A percentile compares a stretch with the other conserved stretches of the same genome.
Evolutionary conservation across 371 early-diverging fungal genomes (phyloP).

Genomic region (Syncephalis fuscata): DNA sequence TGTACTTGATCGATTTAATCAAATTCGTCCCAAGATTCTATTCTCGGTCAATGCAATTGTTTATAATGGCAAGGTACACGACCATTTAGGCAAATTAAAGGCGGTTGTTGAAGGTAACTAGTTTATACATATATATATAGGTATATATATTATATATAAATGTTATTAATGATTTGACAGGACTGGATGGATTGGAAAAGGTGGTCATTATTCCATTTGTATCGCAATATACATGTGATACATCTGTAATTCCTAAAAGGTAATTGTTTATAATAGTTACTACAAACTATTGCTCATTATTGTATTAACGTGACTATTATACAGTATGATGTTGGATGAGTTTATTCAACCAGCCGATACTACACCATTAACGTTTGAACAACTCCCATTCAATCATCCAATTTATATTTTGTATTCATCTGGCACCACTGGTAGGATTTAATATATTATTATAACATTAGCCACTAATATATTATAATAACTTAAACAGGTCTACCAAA

Average conservation of each 20-base stretch:
- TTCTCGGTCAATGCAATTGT: constrained; percentile 77
- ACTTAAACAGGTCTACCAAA: constrained; percentile 67
- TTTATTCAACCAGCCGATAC: constrained; percentile 3
- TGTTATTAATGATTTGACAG: constrained; percentile 6
- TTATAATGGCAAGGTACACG: constrained; percentile 76
- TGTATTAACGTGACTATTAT: background rate
- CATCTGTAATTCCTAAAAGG: constrained; percentile 19
- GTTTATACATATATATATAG: background rate
- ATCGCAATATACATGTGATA: constrained; percentile 11
- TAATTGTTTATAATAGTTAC: constrained; percentile 11
- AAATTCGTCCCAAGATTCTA: constrained; percentile 87
- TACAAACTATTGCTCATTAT: background rate
- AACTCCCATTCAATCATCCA: constrained; percentile 86
- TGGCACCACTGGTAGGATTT: constrained; percentile 69
- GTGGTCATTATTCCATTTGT: constrained; percentile 68
- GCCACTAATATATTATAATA: background rate
- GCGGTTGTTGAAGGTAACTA: constrained; percentile 37
- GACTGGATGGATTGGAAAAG: constrained; percentile 34
- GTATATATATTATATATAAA: background rate
- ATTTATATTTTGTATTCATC: constrained; percentile 92
- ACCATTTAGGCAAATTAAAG: constrained; percentile 62
- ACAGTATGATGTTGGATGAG: background rate
- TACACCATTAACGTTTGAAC: constrained; percentile 43
- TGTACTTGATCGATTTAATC: constrained; percentile 86
- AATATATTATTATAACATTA: background rate